Percentiles rank a stretch among this genome's conserved stretches.
phyloP scores from a whole-genome alignment of 768 basidiomycete species.

The Chiua virens region DNA sequence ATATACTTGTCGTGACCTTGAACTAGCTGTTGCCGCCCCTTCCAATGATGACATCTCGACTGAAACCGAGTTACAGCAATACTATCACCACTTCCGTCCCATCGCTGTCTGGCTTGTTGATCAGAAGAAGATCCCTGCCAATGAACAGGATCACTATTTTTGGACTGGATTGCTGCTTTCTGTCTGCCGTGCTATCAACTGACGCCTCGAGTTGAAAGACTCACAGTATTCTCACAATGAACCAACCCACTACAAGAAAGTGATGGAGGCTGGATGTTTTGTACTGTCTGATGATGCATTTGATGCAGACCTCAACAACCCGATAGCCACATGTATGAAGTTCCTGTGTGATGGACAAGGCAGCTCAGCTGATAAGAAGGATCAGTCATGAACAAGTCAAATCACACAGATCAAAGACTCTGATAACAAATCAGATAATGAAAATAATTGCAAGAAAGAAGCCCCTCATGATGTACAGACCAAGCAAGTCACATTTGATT shows the following conservation, averaged over 20 bases:
- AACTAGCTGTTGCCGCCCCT: not conserved
- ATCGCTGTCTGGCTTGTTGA: not conserved
- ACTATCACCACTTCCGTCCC: not conserved
- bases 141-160: not conserved
- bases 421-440: not conserved
- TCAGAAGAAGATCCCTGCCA: slow-evolving; percentile 1
- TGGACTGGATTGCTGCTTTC: not conserved
- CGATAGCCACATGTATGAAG: not conserved
- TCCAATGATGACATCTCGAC: not conserved
- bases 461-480: not conserved
- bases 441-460: not conserved
- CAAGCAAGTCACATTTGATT: not conserved
- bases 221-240: no score
- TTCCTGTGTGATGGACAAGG: no score
- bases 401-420: not conserved
- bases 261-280: no score
- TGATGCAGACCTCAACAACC: not conserved
- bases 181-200: no score
- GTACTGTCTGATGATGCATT: no score
- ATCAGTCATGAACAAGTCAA: not conserved
- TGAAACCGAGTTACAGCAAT: not conserved
- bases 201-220: no score
- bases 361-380: no score
- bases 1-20: not conserved
- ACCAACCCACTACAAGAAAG: no score